Base-by-base conservation (phyloP, 371 early-diverging fungal genomes). In the Mucor indicus region DNA sequence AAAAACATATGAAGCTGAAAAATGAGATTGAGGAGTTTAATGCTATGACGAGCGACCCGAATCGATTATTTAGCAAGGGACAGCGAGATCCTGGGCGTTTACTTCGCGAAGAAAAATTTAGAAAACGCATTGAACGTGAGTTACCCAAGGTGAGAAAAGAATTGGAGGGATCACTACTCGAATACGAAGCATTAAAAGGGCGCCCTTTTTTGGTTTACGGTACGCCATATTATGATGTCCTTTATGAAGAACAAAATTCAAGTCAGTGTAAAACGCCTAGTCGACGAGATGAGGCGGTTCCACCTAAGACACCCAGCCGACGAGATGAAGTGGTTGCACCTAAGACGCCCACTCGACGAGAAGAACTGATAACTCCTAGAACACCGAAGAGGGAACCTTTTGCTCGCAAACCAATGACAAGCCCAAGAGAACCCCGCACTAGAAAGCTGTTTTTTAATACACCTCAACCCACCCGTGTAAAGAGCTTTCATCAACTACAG, bases 31-130 rank as follows among this genome's bases (percentile, higher is more conserved):
- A 61, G 24, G 64, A 75, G 10, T 75, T 75, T 55, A 60, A 72
- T 52, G 75, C 66, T 24, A 56, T 49, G 6, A 72, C 72, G 13
- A 62, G 66, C 11, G 70, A 75, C 49, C 76, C 76, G 2, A 51
- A 64, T 38, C 62, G 76, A 4, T 45, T 75, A 20, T 72, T 75
- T 53, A 57, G 69, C 16, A 75, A 67, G 40, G 72, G 72, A 0
- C 65, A 69, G 20, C 60, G 72, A 11, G 76, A 72, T 57, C 76
- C 76, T 20, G 76, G 76, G 7, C 62, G 72, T 20, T 40, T 75
- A 3, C 44, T 75, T 22, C 52, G 72, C 1, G 76, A 75, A 31
- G 76, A 75, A 35, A 68, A 69, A 48, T 72, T 72, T 44, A 60
- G 76, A 30, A 69, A 67, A 24, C 59, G 70, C 22, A 63, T 75